Evolutionary conservation across 257 asterid species (phyloP).

Genomic region (Nicotiana otophora): DNA sequence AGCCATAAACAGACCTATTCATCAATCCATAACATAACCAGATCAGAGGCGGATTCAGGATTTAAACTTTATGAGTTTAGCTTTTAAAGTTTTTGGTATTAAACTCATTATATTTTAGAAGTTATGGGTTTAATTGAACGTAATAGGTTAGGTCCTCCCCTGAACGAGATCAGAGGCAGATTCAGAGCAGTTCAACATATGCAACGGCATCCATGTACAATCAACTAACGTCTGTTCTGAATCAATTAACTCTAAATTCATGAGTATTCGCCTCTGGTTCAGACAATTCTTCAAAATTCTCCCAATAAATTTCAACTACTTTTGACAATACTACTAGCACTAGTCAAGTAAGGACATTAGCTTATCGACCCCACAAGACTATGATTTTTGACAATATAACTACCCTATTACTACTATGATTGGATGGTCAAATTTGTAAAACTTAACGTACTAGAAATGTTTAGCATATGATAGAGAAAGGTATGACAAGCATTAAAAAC

Average conservation of each 20-base stretch:
- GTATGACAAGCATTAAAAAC: background rate
- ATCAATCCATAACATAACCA: background rate
- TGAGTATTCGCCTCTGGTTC: no score
- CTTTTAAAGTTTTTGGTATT: no score
- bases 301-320: background rate
- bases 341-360: slow-evolving; percentile 15
- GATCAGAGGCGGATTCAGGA: no score
- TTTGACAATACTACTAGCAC: background rate
- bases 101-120: no score
- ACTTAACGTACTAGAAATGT: background rate
- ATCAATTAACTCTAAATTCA: background rate
- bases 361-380: slow-evolving; percentile 33
- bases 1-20: slow-evolving; percentile 93
- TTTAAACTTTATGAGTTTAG: no score
- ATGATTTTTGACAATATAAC: slow-evolving; percentile 10
- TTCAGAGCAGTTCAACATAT: no score
- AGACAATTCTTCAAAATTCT: background rate
- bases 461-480: background rate
- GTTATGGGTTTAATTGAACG: no score
- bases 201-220: no score
- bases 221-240: no score
- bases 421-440: slow-evolving; percentile 23
- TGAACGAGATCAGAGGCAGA: background rate
- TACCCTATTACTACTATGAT: background rate
- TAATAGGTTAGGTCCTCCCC: no score